phyloP scores from a whole-genome alignment of 2,329 filamentous ascomycete genomes.

The Trichoderma oligosporum region DNA sequence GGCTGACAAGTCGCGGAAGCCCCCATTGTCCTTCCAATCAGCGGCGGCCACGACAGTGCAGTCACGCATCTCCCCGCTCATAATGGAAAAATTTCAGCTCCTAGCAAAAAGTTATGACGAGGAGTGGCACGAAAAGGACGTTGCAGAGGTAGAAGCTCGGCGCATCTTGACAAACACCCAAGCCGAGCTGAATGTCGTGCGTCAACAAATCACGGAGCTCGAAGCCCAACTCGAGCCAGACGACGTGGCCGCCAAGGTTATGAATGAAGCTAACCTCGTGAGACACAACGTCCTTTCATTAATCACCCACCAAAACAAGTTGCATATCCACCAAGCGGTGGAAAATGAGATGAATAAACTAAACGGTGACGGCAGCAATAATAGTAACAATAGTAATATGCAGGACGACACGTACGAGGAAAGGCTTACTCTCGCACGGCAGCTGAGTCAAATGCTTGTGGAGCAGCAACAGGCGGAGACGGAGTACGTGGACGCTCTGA shows the following conservation, averaged over 20 bases:
- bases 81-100: constrained; percentile 69
- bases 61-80: constrained; percentile 63
- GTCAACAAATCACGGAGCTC: constrained; percentile 57
- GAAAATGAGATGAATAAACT: constrained; percentile 48
- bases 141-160: constrained; percentile 63
- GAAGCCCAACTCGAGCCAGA: constrained; percentile 54
- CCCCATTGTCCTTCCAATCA: constrained; percentile 48
- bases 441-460: constrained; percentile 53
- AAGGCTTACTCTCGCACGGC: constrained; percentile 54
- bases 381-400: constrained; percentile 19
- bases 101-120: constrained; percentile 69
- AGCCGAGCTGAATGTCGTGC: constrained; percentile 60
- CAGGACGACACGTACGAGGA: constrained; percentile 50
- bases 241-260: constrained; percentile 48
- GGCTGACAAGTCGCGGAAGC: constrained; percentile 42
- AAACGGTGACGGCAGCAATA: constrained; percentile 43
- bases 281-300: constrained; percentile 49
- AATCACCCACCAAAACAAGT: constrained; percentile 50
- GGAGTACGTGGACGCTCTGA: constrained; percentile 66
- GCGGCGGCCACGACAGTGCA: constrained; percentile 67
- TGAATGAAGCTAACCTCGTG: constrained; percentile 48
- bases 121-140: constrained; percentile 70
- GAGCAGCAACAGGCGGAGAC: constrained; percentile 61
- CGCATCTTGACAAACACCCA: constrained; percentile 64
- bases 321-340: constrained; percentile 51